Evolutionary conservation across 805 yeast genomes (phyloP).

Genomic region (Candida quercuum): DNA sequence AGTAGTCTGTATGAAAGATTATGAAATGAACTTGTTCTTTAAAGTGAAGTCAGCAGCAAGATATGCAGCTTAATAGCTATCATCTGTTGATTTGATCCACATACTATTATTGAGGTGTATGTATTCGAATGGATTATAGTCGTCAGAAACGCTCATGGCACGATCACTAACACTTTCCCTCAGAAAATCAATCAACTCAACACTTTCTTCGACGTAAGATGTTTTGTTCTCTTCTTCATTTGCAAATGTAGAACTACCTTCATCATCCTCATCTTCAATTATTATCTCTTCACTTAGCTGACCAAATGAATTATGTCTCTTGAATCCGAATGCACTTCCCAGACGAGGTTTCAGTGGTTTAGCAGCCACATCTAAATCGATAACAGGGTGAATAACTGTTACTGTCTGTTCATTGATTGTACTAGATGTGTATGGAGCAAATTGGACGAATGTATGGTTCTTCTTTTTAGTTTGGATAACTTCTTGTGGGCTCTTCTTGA

Average conservation of each 20-base stretch:
- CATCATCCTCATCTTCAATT: conserved; percentile 3
- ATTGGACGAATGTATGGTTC: neutral
- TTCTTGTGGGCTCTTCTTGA: no score
- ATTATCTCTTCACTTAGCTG: neutral
- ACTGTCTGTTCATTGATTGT: neutral
- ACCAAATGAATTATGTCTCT: neutral
- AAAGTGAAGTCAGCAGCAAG: neutral
- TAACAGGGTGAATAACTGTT: conserved; percentile 6
- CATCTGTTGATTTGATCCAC: conserved; percentile 2
- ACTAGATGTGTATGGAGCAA: neutral
- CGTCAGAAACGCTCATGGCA: conserved; percentile 9
- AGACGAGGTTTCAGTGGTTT: conserved; percentile 5
- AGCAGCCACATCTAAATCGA: conserved; percentile 14
- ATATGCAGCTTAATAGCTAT: no score
- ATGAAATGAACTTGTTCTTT: no score
- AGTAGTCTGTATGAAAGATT: no score
- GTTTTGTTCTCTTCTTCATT: conserved; percentile 1
- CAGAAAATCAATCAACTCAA: conserved; percentile 17
- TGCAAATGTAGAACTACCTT: conserved; percentile 1
- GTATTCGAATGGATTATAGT: conserved; percentile 10
- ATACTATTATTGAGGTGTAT: conserved; percentile 4
- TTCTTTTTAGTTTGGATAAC: neutral
- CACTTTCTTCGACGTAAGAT: neutral
- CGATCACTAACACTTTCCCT: conserved; percentile 15
- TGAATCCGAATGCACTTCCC: neutral